Base-by-base conservation (phyloP, 1,139 yeast genomes). In the Candida pseudoviswanathii region DNA sequence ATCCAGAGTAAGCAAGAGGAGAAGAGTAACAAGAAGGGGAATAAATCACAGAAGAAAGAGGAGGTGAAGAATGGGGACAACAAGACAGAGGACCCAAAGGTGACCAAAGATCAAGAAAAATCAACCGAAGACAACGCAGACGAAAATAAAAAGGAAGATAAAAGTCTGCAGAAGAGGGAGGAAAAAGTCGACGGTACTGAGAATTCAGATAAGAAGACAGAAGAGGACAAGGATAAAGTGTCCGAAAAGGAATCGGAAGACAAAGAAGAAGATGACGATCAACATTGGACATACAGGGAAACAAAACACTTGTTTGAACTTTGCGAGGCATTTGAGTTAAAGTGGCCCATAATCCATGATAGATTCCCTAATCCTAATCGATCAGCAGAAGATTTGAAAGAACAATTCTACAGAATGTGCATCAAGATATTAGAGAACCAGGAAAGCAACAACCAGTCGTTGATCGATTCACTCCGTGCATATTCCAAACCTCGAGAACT, bases 321-420 rank as follows among this genome's bases (percentile, higher is more conserved):
- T 33, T 89, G 96, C 54, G 67, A 74, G 37, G 79, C 77, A 1
- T 92, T 81, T 62, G 98, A 94, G 62, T 75, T 94, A 60, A 81
- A 95, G 55, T 94, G 99, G 98, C 81, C 86, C 8, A 85, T 91
- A 1, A 82, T 94, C 9, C 75, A 80, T 53, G 99, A 94, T 61
- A 72, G 97, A 54, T 92, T 84, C 64, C 79, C 65, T 50, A 66
- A 65, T 29, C 62, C 61, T 1, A 46, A 54, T 22, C 68, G 89
- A 36, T 60, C 78, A 0, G 58, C 88, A 40, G 99, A 92, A 60
- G 97, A 91, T 55, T 68, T 94, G 50, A 91, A 91, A 58, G 90
- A 84, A 48, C 85, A 92, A 44, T 90, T 89, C 64, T 95, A 92
- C 62, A 59, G 72, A 25, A 59, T 75, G 9, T 65, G 72, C 46